Percentiles rank a stretch among this genome's conserved stretches.
These are phyloP conservation scores for Tolypocladium album DNA, from an alignment of 2,329 filamentous ascomycete genomes.

Conservation along the genomic window DNA sequence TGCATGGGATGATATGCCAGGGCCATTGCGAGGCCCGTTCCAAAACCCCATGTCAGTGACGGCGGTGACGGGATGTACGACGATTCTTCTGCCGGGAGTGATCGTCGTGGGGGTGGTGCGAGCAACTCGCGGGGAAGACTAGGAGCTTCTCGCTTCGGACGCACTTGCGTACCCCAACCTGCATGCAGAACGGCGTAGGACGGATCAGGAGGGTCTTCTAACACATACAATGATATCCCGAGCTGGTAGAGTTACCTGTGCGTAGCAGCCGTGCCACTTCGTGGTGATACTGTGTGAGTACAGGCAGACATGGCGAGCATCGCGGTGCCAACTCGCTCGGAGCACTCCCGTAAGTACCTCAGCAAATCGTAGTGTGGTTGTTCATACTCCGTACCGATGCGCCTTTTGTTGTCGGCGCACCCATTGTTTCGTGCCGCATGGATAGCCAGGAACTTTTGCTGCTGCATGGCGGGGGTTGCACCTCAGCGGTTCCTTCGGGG, in stretches of 20 bases:
- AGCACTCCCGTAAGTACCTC: not conserved
- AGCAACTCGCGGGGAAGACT: not conserved
- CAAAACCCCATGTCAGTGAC: not conserved
- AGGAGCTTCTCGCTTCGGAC: not conserved
- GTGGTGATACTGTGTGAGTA: not conserved
- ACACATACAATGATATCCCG: not conserved
- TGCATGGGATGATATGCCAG: conserved; percentile 4
- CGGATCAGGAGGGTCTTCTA: not conserved
- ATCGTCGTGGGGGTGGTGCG: not conserved
- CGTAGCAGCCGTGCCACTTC: not conserved
- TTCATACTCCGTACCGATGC: not conserved
- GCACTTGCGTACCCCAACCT: not conserved
- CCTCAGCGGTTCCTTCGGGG: conserved; percentile 3
- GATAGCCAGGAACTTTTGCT: conserved; percentile 11
- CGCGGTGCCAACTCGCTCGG: not conserved
- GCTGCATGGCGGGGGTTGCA: conserved; percentile 7
- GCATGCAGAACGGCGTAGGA: not conserved
- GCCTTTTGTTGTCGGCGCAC: conserved; percentile 2
- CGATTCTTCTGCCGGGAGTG: not conserved
- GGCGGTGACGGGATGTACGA: not conserved
- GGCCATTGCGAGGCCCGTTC: not conserved
- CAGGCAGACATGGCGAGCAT: not conserved
- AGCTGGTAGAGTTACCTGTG: not conserved
- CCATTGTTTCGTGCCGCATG: not conserved
- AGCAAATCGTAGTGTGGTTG: not conserved